Base-by-base conservation (phyloP, 495 filamentous ascomycete genomes). In the Neurospora africana region DNA sequence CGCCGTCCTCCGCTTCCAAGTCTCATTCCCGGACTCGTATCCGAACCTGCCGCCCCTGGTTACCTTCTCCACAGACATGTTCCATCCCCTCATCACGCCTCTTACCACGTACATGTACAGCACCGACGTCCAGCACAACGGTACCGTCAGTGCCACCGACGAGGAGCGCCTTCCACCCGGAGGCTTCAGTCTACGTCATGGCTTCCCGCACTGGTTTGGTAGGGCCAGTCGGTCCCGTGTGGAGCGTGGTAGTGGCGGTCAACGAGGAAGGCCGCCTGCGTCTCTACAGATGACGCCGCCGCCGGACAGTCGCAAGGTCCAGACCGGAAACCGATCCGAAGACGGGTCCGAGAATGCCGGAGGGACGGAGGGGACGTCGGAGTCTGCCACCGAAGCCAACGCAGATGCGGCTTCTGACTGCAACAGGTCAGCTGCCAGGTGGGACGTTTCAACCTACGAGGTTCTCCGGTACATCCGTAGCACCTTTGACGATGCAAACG, bases 71-170 rank as follows among this genome's bases (percentile, higher is more conserved):
- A 95, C 91, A 58, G 95, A 98, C 75, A 89, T 98, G 69, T 99
- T 97, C 80, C 95, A 99, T 81, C 95, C 95, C 15, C 86, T 99
- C 35, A 89, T 98, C 76, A 91, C 94, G 3, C 93, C 95, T 23
- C 85, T 95, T 17, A 97, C 93, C 7, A 96, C 93, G 3, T 93
- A 96, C 80, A 94, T 93, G 72, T 95, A 95, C 82, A 91, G 92
- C 67, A 93, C 92, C 30, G 88, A 90, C 72, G 86, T 90, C 6
- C 84, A 90, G 38, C 85, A 87, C 69, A 89, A 83, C 35, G 91
- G 91, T 36, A 92, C 92, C 0, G 90, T 92, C 53, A 94, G 91
- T 78, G 91, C 92, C 15, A 89, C 89, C 10, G 93, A 96, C 77
- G 90, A 91, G 19, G 91, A 95, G 76, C 84, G 92, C 15, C 82